Base-by-base conservation (phyloP, 192 early-diverging fungal genomes). In the Backusella liffmaniae region DNA sequence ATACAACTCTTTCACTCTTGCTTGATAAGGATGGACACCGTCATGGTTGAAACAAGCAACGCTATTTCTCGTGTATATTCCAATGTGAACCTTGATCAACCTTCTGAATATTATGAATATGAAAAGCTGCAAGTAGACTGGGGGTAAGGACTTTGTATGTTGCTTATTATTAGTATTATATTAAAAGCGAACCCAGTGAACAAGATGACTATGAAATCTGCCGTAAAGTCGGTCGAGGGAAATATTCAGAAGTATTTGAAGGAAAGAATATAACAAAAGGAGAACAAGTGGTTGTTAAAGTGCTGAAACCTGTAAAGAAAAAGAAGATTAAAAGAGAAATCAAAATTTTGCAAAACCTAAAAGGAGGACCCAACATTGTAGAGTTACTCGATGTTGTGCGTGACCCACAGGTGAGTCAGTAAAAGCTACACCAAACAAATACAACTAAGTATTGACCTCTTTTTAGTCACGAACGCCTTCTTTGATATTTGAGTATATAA, bases 321-420 rank as follows among this genome's bases (percentile, higher is more conserved):
- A 98, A 98, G 92, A 99, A 99, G 90, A 99, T 99, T 82, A 98
- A 98, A 89, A 89, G 98, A 65, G 98, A 99, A 84, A 97, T 99
- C 83, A 98, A 98, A 82, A 98, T 99, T 70, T 88, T 99, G 76
- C 98, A 99, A 83, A 99, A 98, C 81, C 86, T 99, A 34, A 88
- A 92, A 46, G 96, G 96, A 51, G 98, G 98, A 9, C 90, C 92
- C 18, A 99, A 99, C 79, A 91, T 99, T 42, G 89, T 99, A 78
- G 89, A 89, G 68, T 88, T 99, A 66, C 88, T 94, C 69, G 97
- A 99, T 78, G 90, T 99, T 70, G 98, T 99, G 35, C 86, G 96
- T 76, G 98, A 99, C 79, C 96, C 96, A 44, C 92, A 94, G 85
- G 92, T 94, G 83, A 56, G 68, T 29, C 4, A 34, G 1, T 10